Evolutionary conservation across 768 basidiomycete species (phyloP), one percentile per base, ranked within the genome.

Genomic region (Amanita polypyramis): DNA sequence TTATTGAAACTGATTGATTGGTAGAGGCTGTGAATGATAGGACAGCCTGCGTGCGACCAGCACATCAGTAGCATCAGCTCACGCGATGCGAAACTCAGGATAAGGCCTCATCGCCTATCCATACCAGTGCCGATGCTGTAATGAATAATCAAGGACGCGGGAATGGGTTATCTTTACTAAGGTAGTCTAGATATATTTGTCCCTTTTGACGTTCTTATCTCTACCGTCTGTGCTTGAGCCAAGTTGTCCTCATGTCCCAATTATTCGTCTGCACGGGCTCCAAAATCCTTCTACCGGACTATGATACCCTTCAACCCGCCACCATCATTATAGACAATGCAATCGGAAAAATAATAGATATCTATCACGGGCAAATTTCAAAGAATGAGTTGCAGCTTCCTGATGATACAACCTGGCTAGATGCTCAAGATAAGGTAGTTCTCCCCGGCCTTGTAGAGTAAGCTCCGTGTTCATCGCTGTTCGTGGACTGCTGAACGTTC

Each of bases 401-500:
- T 15, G 53, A 54, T 33, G 50, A 56, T 43, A 60, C 59, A 21
- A 60, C 72, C 49, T 73, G 69, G 61, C 62, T 86, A 43, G 77
- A 84, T 55, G 77, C 72, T 14, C 80, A 75, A 15, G 64, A 78
- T 36, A 71, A 75, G 49, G 58, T 74, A 34, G 65, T 92, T 27
- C 68, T 92, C 12, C 89, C 89, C 5, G 89, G 89, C 19, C 72
- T 91, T 29, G 79, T 92, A 36, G 89, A 92, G 88, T 86, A 56
- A 48, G 80, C 67, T 23, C 2, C 17, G 29, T 29, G n/a, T 34
- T 14, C 33, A 36, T 38, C 17, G 12, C n/a, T 9, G 46, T 35
- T 51, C 44, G 45, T 43, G 17, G 12, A 17, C 12, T 44, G 36
- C 33, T 51, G 38, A 51, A 50, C 43, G 37, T 38, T 23, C 25